Conservation (phyloP, 176 grass and related monocot genomes). For the Carex kokanica region DNA sequence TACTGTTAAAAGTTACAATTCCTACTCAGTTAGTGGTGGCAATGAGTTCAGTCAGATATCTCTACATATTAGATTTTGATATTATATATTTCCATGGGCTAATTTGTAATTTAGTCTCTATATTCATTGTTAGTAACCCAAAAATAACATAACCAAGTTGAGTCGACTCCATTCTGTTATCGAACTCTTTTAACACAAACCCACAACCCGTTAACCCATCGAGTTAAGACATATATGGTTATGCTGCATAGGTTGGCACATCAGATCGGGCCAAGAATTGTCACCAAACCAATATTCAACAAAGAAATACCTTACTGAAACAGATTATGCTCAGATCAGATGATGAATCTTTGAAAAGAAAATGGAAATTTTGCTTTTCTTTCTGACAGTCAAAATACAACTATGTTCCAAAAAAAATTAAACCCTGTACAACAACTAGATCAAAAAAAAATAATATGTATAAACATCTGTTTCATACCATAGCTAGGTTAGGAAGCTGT, state of each 20-base stretch:
- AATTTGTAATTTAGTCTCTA: background rate
- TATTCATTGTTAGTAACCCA: background rate
- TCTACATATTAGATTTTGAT: background rate
- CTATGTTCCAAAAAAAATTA: constrained; percentile 23
- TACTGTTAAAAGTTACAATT: background rate
- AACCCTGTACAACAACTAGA: constrained; percentile 17
- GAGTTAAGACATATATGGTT: background rate
- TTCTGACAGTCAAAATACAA: constrained; percentile 35
- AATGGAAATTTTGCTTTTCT: background rate
- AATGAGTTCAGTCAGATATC: background rate
- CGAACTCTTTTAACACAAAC: background rate
- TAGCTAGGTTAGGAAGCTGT: constrained; percentile 70
- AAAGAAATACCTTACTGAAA: background rate
- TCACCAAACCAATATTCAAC: background rate
- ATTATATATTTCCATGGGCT: background rate
- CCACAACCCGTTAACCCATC: background rate
- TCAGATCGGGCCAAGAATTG: background rate
- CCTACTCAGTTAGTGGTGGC: background rate
- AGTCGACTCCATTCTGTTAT: background rate
- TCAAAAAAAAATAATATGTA: background rate
- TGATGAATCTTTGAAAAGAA: background rate
- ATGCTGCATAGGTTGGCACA: background rate
- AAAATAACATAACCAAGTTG: background rate
- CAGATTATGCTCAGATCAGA: background rate
- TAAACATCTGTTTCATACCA: constrained; percentile 13